Percentiles rank a stretch among this genome's conserved stretches.
Evolutionary conservation across 352 stramenopile genomes (phyloP).

Genomic region (Phytophthora brassicae): DNA sequence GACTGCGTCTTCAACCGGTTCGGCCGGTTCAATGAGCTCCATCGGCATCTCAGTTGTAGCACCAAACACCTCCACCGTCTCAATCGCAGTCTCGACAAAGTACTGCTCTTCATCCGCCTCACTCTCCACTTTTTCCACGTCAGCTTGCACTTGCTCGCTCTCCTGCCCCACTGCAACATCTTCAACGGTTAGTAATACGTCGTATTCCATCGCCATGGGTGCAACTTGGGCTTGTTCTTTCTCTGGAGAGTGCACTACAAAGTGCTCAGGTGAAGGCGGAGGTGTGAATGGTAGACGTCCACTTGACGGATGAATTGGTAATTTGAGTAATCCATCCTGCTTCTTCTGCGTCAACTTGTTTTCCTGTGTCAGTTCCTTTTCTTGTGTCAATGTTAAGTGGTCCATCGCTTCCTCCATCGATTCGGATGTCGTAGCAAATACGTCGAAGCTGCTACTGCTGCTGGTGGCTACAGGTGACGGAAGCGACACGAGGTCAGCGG

Average conservation of each 20-base stretch:
- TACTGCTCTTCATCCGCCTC: background rate
- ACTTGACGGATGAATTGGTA: constrained; percentile 25
- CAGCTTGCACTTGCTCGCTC: background rate
- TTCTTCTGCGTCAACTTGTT: too few species aligned
- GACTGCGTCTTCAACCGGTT: background rate
- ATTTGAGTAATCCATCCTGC: constrained; percentile 22
- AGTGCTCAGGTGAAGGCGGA: constrained; percentile 20
- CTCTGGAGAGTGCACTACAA: constrained; percentile 29
- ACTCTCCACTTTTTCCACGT: background rate
- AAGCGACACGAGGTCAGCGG: constrained; percentile 40
- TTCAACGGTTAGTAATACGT: constrained; percentile 6
- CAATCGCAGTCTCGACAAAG: background rate
- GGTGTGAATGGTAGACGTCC: constrained; percentile 28
- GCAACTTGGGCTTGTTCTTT: constrained; percentile 24
- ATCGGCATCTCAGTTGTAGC: background rate
- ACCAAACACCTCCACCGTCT: background rate
- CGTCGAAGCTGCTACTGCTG: constrained; percentile 32
- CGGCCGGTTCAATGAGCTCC: constrained; percentile 2
- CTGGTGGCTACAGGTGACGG: constrained; percentile 50
- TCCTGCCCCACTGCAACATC: background rate
- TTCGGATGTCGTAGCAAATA: constrained; percentile 8
- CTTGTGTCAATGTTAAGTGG: constrained; percentile 12
- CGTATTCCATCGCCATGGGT: constrained; percentile 7
- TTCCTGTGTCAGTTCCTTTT: constrained; percentile 9
- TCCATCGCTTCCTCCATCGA: constrained; percentile 18